phyloP scores from a whole-genome alignment of 345 rosid genomes.

The Chamaenerion angustifolium region DNA sequence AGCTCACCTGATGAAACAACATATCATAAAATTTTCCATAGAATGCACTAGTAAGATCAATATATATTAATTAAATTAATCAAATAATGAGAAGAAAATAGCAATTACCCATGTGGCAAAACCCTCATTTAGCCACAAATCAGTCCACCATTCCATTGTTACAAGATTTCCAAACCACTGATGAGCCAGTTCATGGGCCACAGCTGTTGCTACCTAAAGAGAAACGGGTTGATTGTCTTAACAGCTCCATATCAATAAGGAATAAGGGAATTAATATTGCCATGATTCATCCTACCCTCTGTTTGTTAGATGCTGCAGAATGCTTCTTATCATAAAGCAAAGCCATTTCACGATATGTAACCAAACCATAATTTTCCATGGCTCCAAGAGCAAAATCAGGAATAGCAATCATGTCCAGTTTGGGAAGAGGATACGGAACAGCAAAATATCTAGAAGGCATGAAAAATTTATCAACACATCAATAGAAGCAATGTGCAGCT shows the following conservation, averaged over 20 bases:
- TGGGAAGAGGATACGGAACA: conserved; percentile 78
- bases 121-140: conserved; percentile 97
- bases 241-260: background rate
- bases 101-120: conserved; percentile 94
- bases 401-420: conserved; percentile 92
- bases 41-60: background rate
- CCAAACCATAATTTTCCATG: conserved; percentile 98
- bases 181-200: conserved; percentile 97
- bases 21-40: conserved; percentile 3
- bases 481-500: background rate
- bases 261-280: background rate
- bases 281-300: conserved; percentile 37
- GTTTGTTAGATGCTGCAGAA: conserved; percentile 97
- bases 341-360: conserved; percentile 85
- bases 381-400: conserved; percentile 99
- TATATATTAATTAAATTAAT: background rate
- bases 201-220: conserved; percentile 77
- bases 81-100: background rate
- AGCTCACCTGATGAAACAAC: conserved; percentile 63
- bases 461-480: conserved; percentile 3
- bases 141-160: conserved; percentile 99
- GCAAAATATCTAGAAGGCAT: conserved; percentile 59
- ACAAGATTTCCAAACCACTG: conserved; percentile 99
- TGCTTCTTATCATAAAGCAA: conserved; percentile 83
- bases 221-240: conserved; percentile 9